Conservation (phyloP, 1,139 yeast genomes). For the Yamadazyma songkhlaensis region DNA sequence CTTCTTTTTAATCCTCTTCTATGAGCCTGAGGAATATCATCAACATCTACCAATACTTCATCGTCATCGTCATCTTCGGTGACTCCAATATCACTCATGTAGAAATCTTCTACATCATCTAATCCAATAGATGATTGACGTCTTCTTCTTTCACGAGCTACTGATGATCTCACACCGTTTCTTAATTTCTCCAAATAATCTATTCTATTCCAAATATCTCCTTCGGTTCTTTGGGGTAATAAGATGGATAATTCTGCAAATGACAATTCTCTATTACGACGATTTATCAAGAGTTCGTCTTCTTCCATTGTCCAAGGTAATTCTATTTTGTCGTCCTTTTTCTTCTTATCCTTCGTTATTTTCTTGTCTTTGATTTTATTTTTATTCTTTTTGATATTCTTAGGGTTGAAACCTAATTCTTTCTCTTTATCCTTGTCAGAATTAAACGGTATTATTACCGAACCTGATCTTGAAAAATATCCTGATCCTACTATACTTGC, state of each 20-base stretch:
- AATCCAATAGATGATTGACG: slow-evolving; percentile 43
- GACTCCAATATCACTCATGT: slow-evolving; percentile 38
- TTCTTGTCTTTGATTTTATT: slow-evolving; percentile 8
- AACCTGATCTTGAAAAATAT: slow-evolving; percentile 43
- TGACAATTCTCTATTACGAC: slow-evolving; percentile 58
- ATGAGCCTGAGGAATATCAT: slow-evolving; percentile 24
- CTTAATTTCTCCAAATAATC: slow-evolving; percentile 49
- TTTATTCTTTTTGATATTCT: slow-evolving; percentile 8
- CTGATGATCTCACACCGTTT: slow-evolving; percentile 39
- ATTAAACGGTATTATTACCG: slow-evolving; percentile 41
- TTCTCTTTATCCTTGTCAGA: slow-evolving; percentile 30
- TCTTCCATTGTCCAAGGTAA: slow-evolving; percentile 66
- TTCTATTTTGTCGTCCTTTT: slow-evolving; percentile 28
- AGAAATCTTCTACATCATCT: slow-evolving; percentile 48
- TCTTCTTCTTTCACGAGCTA: slow-evolving; percentile 31
- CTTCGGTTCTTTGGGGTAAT: slow-evolving; percentile 69
- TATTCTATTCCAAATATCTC: slow-evolving; percentile 67
- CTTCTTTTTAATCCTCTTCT: slow-evolving; percentile 37
- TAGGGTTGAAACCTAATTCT: slow-evolving; percentile 9
- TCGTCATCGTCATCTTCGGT: slow-evolving; percentile 37
- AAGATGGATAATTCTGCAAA: slow-evolving; percentile 73
- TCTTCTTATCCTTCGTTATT: slow-evolving; percentile 8
- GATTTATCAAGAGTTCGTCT: slow-evolving; percentile 60
- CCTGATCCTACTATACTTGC: slow-evolving; percentile 42
- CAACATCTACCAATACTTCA: slow-evolving; percentile 41